Base-by-base conservation (phyloP, 176 grass and related monocot genomes). In the Hsuehochloa calcarea region DNA sequence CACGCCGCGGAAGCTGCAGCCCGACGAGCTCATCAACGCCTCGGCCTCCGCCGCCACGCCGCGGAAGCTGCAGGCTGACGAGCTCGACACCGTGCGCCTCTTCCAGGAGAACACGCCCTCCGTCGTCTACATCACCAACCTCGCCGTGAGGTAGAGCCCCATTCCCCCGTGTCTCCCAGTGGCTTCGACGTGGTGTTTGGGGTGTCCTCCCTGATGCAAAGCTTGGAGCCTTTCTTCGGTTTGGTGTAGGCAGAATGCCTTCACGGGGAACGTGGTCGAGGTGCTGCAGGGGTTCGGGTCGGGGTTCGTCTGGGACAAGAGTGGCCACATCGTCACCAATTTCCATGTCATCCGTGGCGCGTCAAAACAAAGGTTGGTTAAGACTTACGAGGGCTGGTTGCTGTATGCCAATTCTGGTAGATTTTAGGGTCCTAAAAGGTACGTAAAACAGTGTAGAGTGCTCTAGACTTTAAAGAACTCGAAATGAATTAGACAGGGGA, bases 91-190 rank as follows among this genome's bases (percentile, higher is more conserved):
- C 50, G 93, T 99, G 66, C 90, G 84, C 72, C 90, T 99, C 58
- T 99, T 99, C 93, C 92, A 99, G 84, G 93, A 94, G 84, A 96
- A 94, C 84, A 96, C 96, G 16, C 96, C 96, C 20, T 99, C 96
- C 87, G 96, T 99, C 20, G 96, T 99, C 74, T 99, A 99, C 89
- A 99, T 99, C 87, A 99, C 96, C 50, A 99, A 99, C 78, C 84
- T 99, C 71, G 96, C 96, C 58, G 90, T 85, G 35, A 89, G 93
- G 96, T 94, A 62, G 62, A 17, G 7, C 2, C 25, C 15, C 5
- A 4, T 27, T 38, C 43, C 35, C 6, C 22, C 15, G 4, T 15
- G 29, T 14, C 31, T 10, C 38, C n/a, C 43, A 4, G 10, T 67
- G 35, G 13, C n/a, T 66, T 31, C 0, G n/a, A 27, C 14, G 47